Evolutionary conservation across 352 stramenopile species (phyloP).

Genomic region (Phytophthora ramorum): DNA sequence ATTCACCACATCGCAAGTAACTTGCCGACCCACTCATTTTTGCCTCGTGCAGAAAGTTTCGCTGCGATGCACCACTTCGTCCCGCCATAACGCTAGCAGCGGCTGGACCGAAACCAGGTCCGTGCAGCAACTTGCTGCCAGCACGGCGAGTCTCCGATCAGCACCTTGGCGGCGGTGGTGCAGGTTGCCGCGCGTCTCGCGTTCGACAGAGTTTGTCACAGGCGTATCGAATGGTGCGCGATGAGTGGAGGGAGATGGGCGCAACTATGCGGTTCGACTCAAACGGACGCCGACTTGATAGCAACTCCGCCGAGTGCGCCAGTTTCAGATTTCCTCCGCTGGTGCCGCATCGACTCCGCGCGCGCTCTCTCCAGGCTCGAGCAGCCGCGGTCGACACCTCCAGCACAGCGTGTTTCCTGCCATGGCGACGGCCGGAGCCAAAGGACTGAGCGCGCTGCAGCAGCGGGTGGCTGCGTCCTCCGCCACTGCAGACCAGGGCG

Average conservation of each 20-base stretch:
- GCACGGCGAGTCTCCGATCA: background rate
- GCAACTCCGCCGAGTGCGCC: background rate
- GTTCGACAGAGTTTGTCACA: background rate
- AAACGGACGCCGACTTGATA: constrained; percentile 25
- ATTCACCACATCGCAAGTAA: background rate
- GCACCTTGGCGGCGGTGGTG: background rate
- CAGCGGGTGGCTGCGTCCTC: constrained; percentile 12
- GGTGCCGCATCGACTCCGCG: background rate
- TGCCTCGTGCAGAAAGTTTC: constrained; percentile 9
- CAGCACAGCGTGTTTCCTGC: background rate
- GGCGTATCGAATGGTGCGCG: too few relatives aligned
- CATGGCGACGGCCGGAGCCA: constrained; percentile 33
- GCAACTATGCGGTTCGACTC: constrained; percentile 14
- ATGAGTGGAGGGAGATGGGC: constrained; percentile 9
- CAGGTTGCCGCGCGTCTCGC: constrained; percentile 3
- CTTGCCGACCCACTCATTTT: background rate
- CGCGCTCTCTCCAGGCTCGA: constrained; percentile 14
- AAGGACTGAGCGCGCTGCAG: constrained; percentile 27
- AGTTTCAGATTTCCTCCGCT: constrained; percentile 31
- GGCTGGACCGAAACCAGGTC: background rate
- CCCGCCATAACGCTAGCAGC: background rate
- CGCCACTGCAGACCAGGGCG: constrained; percentile 1
- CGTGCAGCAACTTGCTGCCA: background rate
- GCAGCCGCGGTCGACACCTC: constrained; percentile 17
- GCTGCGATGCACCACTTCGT: constrained; percentile 7